Conservation (phyloP, 1,284 basidiomycete genomes). For the Entoloma clypeatum region DNA sequence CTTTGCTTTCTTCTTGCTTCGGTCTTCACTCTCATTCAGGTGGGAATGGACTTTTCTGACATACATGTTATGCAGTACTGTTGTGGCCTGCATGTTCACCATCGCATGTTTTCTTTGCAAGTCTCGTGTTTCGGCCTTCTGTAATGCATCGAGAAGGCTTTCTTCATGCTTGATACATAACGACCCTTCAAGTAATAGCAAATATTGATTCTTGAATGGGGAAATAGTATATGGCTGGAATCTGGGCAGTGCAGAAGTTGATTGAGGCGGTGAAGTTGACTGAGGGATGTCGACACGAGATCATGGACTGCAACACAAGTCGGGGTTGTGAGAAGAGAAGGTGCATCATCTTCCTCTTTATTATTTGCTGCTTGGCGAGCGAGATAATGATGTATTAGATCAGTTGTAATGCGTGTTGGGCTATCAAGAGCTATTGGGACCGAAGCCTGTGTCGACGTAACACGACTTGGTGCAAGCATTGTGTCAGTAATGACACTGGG, state of each 20-base stretch:
- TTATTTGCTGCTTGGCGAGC: too few species aligned
- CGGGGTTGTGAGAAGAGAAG: neutral
- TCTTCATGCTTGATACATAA: conserved; percentile 2
- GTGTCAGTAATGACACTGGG: conserved; percentile 24
- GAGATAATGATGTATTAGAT: neutral
- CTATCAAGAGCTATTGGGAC: too few species aligned
- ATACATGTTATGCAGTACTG: conserved; percentile 16
- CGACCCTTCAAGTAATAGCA: neutral
- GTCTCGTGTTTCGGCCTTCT: conserved; percentile 1
- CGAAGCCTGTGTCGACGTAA: conserved; percentile 16
- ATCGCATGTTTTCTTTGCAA: neutral
- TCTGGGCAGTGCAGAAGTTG: neutral
- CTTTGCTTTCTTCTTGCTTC: conserved; percentile 8
- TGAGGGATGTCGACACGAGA: conserved; percentile 3
- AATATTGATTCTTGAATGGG: conserved; percentile 1
- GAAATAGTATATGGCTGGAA: neutral
- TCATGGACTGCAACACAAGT: neutral
- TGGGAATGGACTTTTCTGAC: conserved; percentile 3
- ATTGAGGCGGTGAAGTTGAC: neutral
- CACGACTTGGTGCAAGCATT: conserved; percentile 26
- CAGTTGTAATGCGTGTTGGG: too few species aligned
- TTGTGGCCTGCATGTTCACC: conserved; percentile 11
- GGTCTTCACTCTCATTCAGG: conserved; percentile 21
- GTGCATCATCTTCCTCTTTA: too few species aligned
- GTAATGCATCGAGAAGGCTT: conserved; percentile 3